These are phyloP conservation scores for Microstegium vimineum DNA, from an alignment of 176 grass and related monocot species.

Conservation along the genomic window DNA sequence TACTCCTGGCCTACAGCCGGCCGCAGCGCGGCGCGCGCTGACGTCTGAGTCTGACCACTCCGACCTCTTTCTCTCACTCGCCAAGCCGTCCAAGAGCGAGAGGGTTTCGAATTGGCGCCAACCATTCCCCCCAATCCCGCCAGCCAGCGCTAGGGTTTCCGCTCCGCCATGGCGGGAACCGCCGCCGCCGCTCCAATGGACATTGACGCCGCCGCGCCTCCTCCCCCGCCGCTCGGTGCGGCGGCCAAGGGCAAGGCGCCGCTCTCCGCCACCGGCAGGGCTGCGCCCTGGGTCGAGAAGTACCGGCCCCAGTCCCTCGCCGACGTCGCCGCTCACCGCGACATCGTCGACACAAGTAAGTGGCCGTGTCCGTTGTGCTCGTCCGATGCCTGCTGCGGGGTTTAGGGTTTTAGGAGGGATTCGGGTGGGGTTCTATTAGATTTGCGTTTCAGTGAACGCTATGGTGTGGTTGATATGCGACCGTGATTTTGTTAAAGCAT, in stretches of 20 bases:
- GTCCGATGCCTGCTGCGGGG: neutral
- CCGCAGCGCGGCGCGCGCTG: too few species aligned
- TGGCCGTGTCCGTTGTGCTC: neutral
- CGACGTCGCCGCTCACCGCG: conserved; percentile 91
- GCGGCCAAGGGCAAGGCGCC: conserved; percentile 53
- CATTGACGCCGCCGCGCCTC: conserved; percentile 53
- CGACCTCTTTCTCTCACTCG: neutral
- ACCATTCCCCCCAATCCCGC: conserved; percentile 9
- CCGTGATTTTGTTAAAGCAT: neutral
- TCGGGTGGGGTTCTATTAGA: neutral
- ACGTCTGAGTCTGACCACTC: neutral
- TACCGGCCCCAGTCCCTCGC: conserved; percentile 89
- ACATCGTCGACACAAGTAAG: conserved; percentile 94
- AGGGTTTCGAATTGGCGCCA: conserved; percentile 67
- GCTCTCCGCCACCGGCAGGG: conserved; percentile 39
- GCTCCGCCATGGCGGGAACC: conserved; percentile 46
- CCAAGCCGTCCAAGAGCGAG: neutral
- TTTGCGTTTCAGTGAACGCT: neutral
- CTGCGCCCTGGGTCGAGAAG: conserved; percentile 94
- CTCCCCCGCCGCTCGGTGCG: neutral
- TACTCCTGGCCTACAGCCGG: too few species aligned
- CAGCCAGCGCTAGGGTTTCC: conserved; percentile 44
- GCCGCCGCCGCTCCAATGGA: conserved; percentile 70
- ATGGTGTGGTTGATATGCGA: neutral
- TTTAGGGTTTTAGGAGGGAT: conserved; percentile 4